phyloP scores from a whole-genome alignment of 192 early-diverging fungal genomes.

The Umbelopsis isabellina region DNA sequence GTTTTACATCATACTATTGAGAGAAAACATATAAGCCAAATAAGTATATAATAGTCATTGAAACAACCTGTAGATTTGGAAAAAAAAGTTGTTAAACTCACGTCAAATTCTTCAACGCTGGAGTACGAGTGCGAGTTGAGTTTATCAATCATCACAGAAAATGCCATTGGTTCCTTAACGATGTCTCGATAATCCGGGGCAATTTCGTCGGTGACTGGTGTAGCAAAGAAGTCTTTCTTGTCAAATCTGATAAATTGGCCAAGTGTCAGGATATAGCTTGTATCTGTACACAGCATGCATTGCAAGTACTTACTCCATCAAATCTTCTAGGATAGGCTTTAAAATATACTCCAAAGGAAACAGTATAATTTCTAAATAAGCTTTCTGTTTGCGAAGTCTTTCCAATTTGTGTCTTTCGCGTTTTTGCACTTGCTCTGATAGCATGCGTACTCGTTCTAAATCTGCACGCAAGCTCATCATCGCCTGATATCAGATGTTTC shows the following conservation, averaged over 20 bases:
- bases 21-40: not conserved
- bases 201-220: conserved; percentile 66
- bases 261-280: not conserved
- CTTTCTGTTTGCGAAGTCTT: conserved; percentile 57
- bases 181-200: conserved; percentile 80
- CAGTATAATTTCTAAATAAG: conserved; percentile 67
- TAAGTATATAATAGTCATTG: not conserved
- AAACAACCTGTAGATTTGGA: not conserved
- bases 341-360: conserved; percentile 75
- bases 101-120: conserved; percentile 62
- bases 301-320: conserved; percentile 59
- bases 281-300: not conserved
- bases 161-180: conserved; percentile 79
- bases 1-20: conserved; percentile 63
- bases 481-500: conserved; percentile 28
- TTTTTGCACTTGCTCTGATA: conserved; percentile 78
- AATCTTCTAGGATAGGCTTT: conserved; percentile 63
- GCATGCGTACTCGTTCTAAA: conserved; percentile 85
- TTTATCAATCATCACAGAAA: conserved; percentile 64
- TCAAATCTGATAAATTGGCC: conserved; percentile 52
- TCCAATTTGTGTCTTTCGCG: conserved; percentile 74
- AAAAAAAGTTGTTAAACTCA: conserved; percentile 6
- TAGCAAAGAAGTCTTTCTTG: conserved; percentile 64
- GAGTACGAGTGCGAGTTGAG: conserved; percentile 60
- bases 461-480: conserved; percentile 71